Evolutionary conservation across 1,284 basidiomycete species (phyloP), one percentile per base, ranked within the genome.

Genomic region (Ustilago crameri): DNA sequence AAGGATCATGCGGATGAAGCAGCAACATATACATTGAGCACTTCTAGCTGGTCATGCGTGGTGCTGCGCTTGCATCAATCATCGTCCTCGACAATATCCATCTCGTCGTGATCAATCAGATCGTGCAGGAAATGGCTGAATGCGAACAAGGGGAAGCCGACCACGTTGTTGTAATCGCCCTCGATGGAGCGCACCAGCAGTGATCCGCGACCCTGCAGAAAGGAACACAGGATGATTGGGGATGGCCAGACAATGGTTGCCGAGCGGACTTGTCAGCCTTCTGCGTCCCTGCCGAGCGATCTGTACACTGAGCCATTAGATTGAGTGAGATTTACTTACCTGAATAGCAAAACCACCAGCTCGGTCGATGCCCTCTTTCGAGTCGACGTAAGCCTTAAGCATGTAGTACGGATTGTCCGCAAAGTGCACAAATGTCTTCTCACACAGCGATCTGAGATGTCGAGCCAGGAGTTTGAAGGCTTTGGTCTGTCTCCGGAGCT

Each of bases 291-390:
- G 15, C 8, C 26, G 24, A 35, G 20, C n/a, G 47, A 38, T 7
- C 17, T 26, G 20, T 15, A 22, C 14, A 38, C 22, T 35, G 14
- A 37, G 47, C 15, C 22, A 4, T 38, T 12, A 5, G 10, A 20
- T 8, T 10, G 49, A 8, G 42, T 3, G 30, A 17, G 10, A 18
- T 17, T 18, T 30, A 23, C 84, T 55, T 72, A 92, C 93, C 87
- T 98, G 95, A 45, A 95, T 90, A 3, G 93, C 93, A 82, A 98
- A 98, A 0, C 95, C 95, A 4, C 95, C 95, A 0, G 95, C 95
- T 20, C 93, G 88, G 80, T 96, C 93, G 45, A 91, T 82, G 0
- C 95, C 95, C 84, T 98, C 95, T 1, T 90, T 91, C 51, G 88
- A 91, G 32, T 93, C 90, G 30, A 91, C 93, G 78, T 98, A 98